Conservation (phyloP, 2,329 filamentous ascomycete genomes). For the Colletotrichum higginsianum region DNA sequence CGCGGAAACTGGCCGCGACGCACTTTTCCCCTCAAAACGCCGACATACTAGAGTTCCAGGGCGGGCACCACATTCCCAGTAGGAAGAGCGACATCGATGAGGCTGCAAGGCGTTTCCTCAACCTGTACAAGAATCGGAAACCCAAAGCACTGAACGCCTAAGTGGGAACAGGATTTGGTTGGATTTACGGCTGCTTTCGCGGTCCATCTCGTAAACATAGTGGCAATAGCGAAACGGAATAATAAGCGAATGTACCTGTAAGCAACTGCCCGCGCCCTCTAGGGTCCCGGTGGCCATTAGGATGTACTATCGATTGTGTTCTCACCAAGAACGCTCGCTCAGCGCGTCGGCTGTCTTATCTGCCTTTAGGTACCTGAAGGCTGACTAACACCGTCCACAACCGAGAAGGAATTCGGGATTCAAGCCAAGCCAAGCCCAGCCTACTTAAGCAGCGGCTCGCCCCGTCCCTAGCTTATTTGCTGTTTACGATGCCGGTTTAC, state of each 20-base stretch:
- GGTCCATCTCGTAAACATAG: too few species aligned
- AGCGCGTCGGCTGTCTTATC: too few species aligned
- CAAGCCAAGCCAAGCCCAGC: not conserved
- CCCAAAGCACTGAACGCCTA: not conserved
- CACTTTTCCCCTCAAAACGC: not conserved
- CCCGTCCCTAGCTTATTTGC: not conserved
- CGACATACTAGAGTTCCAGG: not conserved
- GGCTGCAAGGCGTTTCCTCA: not conserved
- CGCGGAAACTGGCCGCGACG: not conserved
- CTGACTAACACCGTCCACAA: too few species aligned
- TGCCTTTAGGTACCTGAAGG: too few species aligned
- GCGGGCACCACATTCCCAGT: not conserved
- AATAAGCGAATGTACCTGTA: too few species aligned
- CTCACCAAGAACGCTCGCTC: too few species aligned
- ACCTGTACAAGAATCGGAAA: not conserved
- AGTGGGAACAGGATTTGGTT: not conserved
- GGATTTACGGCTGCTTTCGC: too few species aligned
- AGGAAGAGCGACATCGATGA: not conserved
- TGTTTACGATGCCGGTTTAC: too few species aligned
- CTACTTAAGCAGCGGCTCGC: not conserved
- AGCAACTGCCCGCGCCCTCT: too few species aligned
- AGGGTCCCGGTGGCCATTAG: not conserved
- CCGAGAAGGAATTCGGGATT: not conserved
- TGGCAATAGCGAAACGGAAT: too few species aligned
- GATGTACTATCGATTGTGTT: too few species aligned